These are phyloP conservation scores for Lagenaria siceraria DNA, from an alignment of 306 rosid species.

Conservation along the genomic window DNA sequence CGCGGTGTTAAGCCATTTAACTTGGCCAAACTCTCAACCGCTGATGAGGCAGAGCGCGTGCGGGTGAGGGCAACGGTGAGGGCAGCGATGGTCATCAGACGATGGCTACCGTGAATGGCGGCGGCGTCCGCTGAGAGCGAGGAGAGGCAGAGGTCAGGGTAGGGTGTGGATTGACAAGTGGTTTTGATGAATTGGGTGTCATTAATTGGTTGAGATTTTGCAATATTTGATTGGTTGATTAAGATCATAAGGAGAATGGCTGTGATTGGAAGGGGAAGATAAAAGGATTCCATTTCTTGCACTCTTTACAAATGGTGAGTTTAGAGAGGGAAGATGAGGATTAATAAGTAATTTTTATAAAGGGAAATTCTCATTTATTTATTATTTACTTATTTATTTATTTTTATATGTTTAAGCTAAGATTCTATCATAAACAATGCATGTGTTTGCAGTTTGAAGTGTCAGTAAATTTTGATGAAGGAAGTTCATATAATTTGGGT, in stretches of 20 bases:
- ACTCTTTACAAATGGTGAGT: background rate
- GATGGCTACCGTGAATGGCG: background rate
- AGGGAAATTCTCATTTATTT: background rate
- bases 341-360: background rate
- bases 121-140: background rate
- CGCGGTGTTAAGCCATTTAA: background rate
- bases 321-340: background rate
- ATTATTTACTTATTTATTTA: no score
- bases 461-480: no score
- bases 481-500: no score
- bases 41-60: background rate
- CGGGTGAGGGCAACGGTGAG: background rate
- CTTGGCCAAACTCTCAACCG: background rate
- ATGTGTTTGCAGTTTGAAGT: no score
- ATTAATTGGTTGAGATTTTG: background rate
- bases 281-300: background rate
- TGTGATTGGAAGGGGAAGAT: background rate
- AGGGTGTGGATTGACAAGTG: conserved; percentile 1
- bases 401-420: background rate
- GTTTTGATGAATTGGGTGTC: conserved; percentile 1
- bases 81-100: background rate
- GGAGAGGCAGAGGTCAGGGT: background rate
- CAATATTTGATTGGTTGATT: background rate
- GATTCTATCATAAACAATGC: background rate
- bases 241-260: background rate